A percentile compares a stretch with the other conserved stretches of the same genome.
phyloP scores from a whole-genome alignment of 805 yeast genomes.

The Yarrowia alimentaria region DNA sequence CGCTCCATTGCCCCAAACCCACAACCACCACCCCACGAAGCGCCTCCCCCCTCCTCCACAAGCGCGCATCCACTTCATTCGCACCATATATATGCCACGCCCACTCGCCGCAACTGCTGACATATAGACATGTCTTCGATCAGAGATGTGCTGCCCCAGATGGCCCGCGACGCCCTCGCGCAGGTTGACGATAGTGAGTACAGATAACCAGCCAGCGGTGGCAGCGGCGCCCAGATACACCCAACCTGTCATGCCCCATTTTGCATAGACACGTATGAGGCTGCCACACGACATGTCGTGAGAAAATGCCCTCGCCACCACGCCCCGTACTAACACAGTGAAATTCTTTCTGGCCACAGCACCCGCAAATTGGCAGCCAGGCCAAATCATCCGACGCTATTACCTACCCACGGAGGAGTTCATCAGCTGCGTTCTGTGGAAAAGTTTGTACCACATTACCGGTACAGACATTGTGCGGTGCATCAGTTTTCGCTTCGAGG shows the following conservation, averaged over 20 bases:
- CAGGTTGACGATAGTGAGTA: slow-evolving; percentile 22
- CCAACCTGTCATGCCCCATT: too few relatives aligned
- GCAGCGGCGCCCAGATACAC: neutral
- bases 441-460: slow-evolving; percentile 81
- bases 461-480: slow-evolving; percentile 96
- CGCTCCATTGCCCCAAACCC: neutral
- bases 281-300: too few relatives aligned
- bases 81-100: slow-evolving; percentile 23
- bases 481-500: slow-evolving; percentile 80
- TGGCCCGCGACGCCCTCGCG: slow-evolving; percentile 21
- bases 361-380: slow-evolving; percentile 89
- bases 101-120: neutral
- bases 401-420: slow-evolving; percentile 85
- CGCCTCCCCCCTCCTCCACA: neutral
- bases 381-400: slow-evolving; percentile 82
- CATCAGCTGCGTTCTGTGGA: slow-evolving; percentile 93
- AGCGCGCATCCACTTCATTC: slow-evolving; percentile 7
- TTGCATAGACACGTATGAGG: too few relatives aligned
- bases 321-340: slow-evolving; percentile 5
- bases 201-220: too few relatives aligned
- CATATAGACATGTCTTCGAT: slow-evolving; percentile 23
- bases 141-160: slow-evolving; percentile 25
- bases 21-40: slow-evolving; percentile 16
- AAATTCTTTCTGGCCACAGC: slow-evolving; percentile 89
- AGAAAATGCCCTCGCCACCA: neutral